Conservation (phyloP, 192 early-diverging fungal genomes). For the Chytriomyces sp. region DNA sequence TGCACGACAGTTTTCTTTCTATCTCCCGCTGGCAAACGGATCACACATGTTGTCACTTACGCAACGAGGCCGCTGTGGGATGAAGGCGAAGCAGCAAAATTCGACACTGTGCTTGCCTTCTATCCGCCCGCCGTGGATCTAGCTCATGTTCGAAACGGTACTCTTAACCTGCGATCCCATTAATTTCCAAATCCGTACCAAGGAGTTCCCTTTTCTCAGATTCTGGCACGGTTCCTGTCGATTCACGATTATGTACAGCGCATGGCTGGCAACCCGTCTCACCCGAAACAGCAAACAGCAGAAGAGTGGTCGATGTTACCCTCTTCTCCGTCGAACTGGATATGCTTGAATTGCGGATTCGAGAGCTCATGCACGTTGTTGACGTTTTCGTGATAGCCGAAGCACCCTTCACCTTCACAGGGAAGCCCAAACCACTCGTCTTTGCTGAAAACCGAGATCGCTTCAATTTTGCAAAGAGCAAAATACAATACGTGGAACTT, state of each 20-base stretch:
- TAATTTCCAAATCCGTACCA: neutral
- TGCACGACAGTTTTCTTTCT: neutral
- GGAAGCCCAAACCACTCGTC: slow-evolving; percentile 50
- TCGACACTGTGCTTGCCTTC: neutral
- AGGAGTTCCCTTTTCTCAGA: neutral
- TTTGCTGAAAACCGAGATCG: slow-evolving; percentile 53
- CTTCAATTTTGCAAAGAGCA: slow-evolving; percentile 61
- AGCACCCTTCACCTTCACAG: slow-evolving; percentile 61
- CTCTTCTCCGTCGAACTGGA: slow-evolving; percentile 70
- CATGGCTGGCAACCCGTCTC: slow-evolving; percentile 56
- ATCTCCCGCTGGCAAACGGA: neutral
- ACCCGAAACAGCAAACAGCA: neutral
- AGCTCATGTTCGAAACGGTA: neutral
- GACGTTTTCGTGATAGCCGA: slow-evolving; percentile 69
- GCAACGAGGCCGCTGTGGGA: slow-evolving; percentile 38
- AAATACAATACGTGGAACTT: slow-evolving; percentile 53
- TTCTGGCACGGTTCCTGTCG: neutral
- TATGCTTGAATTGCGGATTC: slow-evolving; percentile 60
- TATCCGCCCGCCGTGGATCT: neutral
- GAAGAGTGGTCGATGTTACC: slow-evolving; percentile 61
- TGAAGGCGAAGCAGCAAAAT: neutral
- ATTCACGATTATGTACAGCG: slow-evolving; percentile 43
- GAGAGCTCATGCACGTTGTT: slow-evolving; percentile 62
- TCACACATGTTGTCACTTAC: slow-evolving; percentile 26
- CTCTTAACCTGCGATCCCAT: too few species aligned